These are phyloP conservation scores for Avena eriantha DNA, from an alignment of 176 grass and related monocot species.

Conservation along the genomic window DNA sequence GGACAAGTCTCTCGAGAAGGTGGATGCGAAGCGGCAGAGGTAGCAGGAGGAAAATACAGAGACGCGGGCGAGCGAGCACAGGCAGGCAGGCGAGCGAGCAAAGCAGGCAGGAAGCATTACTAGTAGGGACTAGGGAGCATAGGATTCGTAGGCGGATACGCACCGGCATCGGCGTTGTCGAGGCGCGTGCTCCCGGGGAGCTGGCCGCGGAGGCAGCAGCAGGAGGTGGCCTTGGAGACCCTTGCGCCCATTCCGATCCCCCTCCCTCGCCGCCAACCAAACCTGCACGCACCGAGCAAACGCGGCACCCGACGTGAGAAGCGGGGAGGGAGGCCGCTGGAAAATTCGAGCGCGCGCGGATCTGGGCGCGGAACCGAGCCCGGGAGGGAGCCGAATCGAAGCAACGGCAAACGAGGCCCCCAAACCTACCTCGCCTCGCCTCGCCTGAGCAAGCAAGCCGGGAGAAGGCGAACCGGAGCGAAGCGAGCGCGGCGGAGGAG, in stretches of 20 bases:
- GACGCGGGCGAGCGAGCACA: no score
- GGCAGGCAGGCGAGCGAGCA: no score
- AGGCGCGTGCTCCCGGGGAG: slow-evolving; percentile 51
- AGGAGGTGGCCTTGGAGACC: slow-evolving; percentile 60
- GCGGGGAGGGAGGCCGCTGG: neutral
- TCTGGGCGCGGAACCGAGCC: slow-evolving; percentile 50
- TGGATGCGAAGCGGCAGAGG: no score
- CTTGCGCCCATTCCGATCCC: slow-evolving; percentile 74
- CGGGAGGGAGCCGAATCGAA: neutral
- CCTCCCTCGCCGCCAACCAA: neutral
- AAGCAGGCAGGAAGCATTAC: no score
- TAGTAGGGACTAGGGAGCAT: no score
- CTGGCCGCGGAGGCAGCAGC: slow-evolving; percentile 67
- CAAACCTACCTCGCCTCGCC: neutral
- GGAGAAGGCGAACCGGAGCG: slow-evolving; percentile 1
- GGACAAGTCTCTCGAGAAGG: no score
- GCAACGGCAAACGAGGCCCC: neutral
- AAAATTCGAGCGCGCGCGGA: slow-evolving; percentile 36
- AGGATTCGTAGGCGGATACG: no score
- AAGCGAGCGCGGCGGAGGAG: neutral
- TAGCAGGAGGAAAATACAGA: no score
- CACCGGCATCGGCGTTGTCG: slow-evolving; percentile 56
- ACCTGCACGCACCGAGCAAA: slow-evolving; percentile 37
- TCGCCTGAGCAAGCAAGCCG: slow-evolving; percentile 9
- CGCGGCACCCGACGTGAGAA: neutral